A percentile compares a stretch with the other conserved stretches of the same genome.
phyloP scores from a whole-genome alignment of 805 yeast genomes.

The Candida orba region DNA sequence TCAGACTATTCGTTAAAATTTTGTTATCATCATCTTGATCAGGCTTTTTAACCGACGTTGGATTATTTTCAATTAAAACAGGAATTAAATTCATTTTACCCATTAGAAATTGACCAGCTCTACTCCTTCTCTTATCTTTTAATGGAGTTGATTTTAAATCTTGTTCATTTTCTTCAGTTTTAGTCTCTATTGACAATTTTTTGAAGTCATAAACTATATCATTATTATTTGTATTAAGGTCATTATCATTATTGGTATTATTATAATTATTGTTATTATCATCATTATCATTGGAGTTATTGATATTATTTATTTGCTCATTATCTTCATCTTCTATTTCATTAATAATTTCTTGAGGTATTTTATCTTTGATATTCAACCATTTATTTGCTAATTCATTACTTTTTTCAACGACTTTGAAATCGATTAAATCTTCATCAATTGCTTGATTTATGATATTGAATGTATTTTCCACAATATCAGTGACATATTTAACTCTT shows the following conservation, averaged over 20 bases:
- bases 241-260: background rate
- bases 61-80: conserved; percentile 28
- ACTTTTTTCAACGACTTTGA: conserved; percentile 28
- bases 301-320: background rate
- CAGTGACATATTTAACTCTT: conserved; percentile 30
- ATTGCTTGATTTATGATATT: conserved; percentile 30
- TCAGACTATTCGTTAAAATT: conserved; percentile 11
- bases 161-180: conserved; percentile 2
- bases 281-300: conserved; percentile 2
- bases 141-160: conserved; percentile 5
- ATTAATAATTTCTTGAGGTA: conserved; percentile 19
- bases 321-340: conserved; percentile 7
- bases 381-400: conserved; percentile 30
- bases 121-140: conserved; percentile 21
- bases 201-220: conserved; percentile 16
- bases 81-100: conserved; percentile 37
- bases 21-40: conserved; percentile 9
- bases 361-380: conserved; percentile 19
- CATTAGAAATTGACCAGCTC: conserved; percentile 32
- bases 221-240: conserved; percentile 1
- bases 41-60: conserved; percentile 21
- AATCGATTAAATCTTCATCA: conserved; percentile 35
- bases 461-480: conserved; percentile 34
- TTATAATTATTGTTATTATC: conserved; percentile 6
- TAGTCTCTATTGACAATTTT: conserved; percentile 17